Conservation (phyloP, 164 flowering plant species). For the Santalum album region DNA sequence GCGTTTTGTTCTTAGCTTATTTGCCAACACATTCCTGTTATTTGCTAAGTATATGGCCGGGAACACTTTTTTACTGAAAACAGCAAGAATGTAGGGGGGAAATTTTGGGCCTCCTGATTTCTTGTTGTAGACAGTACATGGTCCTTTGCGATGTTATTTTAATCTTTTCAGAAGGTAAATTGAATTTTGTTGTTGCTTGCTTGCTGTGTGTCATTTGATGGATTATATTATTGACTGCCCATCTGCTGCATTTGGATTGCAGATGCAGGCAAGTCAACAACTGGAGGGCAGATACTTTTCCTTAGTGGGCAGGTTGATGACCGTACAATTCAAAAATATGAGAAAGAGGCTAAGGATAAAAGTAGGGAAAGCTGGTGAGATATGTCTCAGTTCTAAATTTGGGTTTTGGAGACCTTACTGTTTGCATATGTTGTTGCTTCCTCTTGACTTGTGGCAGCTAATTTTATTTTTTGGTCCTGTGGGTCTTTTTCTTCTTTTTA, state of each 20-base stretch:
- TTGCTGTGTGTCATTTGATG: background rate
- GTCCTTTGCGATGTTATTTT: too few relatives aligned
- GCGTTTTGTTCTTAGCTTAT: too few relatives aligned
- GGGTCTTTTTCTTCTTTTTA: too few relatives aligned
- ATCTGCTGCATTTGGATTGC: slow-evolving; percentile 14
- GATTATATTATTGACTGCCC: background rate
- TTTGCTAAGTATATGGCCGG: too few relatives aligned
- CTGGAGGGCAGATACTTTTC: slow-evolving; percentile 89
- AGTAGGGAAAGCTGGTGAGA: slow-evolving; percentile 96
- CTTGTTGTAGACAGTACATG: too few relatives aligned
- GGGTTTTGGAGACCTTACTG: background rate
- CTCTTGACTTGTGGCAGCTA: background rate
- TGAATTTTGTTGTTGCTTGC: background rate
- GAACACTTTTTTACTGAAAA: too few relatives aligned
- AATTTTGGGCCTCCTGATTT: too few relatives aligned
- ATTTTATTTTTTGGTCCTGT: too few relatives aligned
- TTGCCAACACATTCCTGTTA: too few relatives aligned
- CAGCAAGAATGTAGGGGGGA: too few relatives aligned
- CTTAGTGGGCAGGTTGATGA: slow-evolving; percentile 99
- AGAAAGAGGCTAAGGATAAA: slow-evolving; percentile 97
- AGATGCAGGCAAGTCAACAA: slow-evolving; percentile 98
- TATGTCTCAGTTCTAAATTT: background rate
- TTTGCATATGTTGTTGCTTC: background rate
- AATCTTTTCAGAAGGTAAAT: too few relatives aligned
- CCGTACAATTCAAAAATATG: slow-evolving; percentile 93